A percentile compares a stretch with the other conserved stretches of the same genome.
Evolutionary conservation across 1,139 yeast species (phyloP).

Genomic region (Kodamaea ohmeri): DNA sequence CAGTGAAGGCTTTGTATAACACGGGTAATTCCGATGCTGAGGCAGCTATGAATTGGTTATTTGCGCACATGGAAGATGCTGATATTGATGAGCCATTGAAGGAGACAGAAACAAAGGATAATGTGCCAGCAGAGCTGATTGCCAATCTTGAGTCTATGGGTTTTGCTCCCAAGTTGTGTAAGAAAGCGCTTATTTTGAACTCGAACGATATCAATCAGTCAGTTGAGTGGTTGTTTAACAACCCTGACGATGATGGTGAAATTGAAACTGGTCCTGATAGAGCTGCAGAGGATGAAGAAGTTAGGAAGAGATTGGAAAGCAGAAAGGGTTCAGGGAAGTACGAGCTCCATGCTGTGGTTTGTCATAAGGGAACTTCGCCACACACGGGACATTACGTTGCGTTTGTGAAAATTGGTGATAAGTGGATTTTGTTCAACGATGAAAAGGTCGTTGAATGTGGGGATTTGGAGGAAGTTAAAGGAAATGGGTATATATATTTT

Average conservation of each 20-base stretch:
- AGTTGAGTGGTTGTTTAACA: constrained; percentile 82
- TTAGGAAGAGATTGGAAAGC: constrained; percentile 15
- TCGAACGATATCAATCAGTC: constrained; percentile 67
- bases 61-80: constrained; percentile 82
- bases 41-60: constrained; percentile 87
- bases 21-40: constrained; percentile 74
- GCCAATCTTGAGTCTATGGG: constrained; percentile 73
- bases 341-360: constrained; percentile 65
- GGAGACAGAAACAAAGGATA: neutral
- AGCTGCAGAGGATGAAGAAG: constrained; percentile 20
- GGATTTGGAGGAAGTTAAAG: constrained; percentile 60
- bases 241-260: constrained; percentile 67
- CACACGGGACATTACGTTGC: constrained; percentile 97
- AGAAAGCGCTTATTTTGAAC: constrained; percentile 63
- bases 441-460: constrained; percentile 84
- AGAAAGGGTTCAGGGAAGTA: constrained; percentile 32
- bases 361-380: constrained; percentile 92
- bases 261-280: constrained; percentile 22
- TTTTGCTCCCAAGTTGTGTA: constrained; percentile 58
- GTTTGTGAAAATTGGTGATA: constrained; percentile 52
- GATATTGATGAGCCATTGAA: constrained; percentile 66
- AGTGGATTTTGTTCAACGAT: constrained; percentile 89
- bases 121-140: constrained; percentile 38
- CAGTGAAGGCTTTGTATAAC: constrained; percentile 62
- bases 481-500: constrained; percentile 62